Conservation (phyloP, 1,139 yeast genomes). For the Hemisphaericaspora xylofermentans region DNA sequence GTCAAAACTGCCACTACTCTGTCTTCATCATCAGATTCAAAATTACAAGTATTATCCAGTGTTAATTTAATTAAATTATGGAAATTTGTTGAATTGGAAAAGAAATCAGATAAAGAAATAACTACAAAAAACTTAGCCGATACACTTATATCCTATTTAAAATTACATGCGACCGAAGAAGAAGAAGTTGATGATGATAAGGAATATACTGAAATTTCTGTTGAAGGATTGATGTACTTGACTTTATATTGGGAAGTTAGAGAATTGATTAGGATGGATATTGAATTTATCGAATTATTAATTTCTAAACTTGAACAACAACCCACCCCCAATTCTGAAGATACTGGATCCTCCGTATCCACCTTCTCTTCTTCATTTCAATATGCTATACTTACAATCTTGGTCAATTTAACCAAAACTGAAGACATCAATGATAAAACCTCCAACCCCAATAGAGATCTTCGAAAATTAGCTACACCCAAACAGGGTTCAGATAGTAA, state of each 20-base stretch:
- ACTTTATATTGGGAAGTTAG: constrained; percentile 37
- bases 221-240: constrained; percentile 51
- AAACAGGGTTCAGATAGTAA: constrained; percentile 19
- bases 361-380: constrained; percentile 13
- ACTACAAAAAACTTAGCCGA: constrained; percentile 22
- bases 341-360: constrained; percentile 4
- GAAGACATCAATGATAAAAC: constrained; percentile 18
- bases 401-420: constrained; percentile 38
- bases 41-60: constrained; percentile 31
- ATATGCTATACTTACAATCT: constrained; percentile 40
- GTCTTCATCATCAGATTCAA: constrained; percentile 11
- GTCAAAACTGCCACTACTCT: too few relatives aligned
- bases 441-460: constrained; percentile 29
- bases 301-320: constrained; percentile 13
- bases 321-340: neutral
- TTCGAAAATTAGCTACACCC: constrained; percentile 37
- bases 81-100: constrained; percentile 35
- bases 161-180: too few relatives aligned
- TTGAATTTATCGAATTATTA: constrained; percentile 24
- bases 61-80: constrained; percentile 44
- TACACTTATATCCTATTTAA: constrained; percentile 19
- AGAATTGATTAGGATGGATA: constrained; percentile 32
- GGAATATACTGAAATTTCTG: constrained; percentile 20
- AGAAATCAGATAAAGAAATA: constrained; percentile 17
- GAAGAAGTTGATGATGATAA: constrained; percentile 11